phyloP scores from a whole-genome alignment of 176 grass and related monocot species.

The Triticum urartu region DNA sequence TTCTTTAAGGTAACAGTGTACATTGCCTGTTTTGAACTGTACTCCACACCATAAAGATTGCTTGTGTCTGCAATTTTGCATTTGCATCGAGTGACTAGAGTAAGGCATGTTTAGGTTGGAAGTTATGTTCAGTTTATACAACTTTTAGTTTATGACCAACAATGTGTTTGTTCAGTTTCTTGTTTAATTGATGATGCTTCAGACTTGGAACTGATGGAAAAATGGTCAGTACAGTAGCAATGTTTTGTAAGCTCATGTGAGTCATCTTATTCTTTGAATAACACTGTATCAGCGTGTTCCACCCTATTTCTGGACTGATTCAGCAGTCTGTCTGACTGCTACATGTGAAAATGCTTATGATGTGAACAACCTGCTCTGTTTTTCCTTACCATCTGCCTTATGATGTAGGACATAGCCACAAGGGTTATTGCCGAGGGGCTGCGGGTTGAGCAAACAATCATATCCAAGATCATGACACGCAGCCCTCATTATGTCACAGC shows the following conservation, averaged over 20 bases:
- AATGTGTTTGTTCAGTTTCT: background rate
- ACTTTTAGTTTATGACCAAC: constrained; percentile 2
- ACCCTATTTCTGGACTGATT: background rate
- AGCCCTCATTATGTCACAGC: constrained; percentile 66
- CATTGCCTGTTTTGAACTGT: constrained; percentile 20
- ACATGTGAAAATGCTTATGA: background rate
- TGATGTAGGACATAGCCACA: constrained; percentile 75
- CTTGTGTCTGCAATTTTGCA: constrained; percentile 33
- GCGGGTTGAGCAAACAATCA: constrained; percentile 73
- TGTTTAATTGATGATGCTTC: background rate
- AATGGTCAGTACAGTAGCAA: no score
- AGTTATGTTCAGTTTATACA: background rate
- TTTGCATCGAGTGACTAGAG: constrained; percentile 23
- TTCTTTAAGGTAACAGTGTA: background rate
- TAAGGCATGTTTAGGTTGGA: background rate
- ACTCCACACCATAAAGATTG: constrained; percentile 15
- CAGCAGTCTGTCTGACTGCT: background rate
- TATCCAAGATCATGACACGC: constrained; percentile 97
- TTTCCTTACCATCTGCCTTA: constrained; percentile 9
- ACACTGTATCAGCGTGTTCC: background rate
- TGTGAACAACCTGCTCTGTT: background rate
- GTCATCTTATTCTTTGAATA: background rate
- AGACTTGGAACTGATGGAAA: background rate
- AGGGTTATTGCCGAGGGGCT: constrained; percentile 84
- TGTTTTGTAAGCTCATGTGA: background rate